A percentile compares a stretch with the other conserved stretches of the same genome.
phyloP scores from a whole-genome alignment of 495 filamentous ascomycete species.

The Aspergillus hancockii region DNA sequence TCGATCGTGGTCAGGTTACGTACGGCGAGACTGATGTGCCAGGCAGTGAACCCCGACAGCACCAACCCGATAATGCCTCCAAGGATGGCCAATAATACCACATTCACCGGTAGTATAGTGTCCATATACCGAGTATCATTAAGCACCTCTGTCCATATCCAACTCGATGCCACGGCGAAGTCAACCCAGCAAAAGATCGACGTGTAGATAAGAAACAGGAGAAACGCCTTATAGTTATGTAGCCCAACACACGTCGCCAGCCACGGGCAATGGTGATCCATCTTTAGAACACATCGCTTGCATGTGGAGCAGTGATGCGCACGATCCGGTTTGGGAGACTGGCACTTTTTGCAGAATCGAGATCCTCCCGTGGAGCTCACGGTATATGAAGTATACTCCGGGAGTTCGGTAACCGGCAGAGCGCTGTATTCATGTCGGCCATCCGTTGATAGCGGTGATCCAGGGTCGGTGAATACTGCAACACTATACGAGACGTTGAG shows the following conservation, averaged over 20 bases:
- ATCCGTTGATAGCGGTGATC: slow-evolving; percentile 58
- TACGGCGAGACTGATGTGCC: slow-evolving; percentile 84
- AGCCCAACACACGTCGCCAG: slow-evolving; percentile 93
- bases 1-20: slow-evolving; percentile 91
- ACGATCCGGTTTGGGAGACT: slow-evolving; percentile 89
- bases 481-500: slow-evolving; percentile 86
- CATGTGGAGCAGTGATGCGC: slow-evolving; percentile 96
- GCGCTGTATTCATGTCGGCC: slow-evolving; percentile 56
- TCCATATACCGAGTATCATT: slow-evolving; percentile 61
- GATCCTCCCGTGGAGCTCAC: slow-evolving; percentile 85
- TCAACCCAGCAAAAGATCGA: slow-evolving; percentile 81
- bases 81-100: slow-evolving; percentile 81
- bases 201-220: slow-evolving; percentile 92
- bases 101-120: slow-evolving; percentile 82
- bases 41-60: slow-evolving; percentile 83
- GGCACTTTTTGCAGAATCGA: slow-evolving; percentile 97
- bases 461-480: slow-evolving; percentile 90
- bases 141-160: slow-evolving; percentile 82
- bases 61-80: slow-evolving; percentile 90
- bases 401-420: slow-evolving; percentile 62
- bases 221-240: slow-evolving; percentile 91
- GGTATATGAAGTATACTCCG: slow-evolving; percentile 69
- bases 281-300: slow-evolving; percentile 90
- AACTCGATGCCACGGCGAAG: slow-evolving; percentile 68
- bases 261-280: slow-evolving; percentile 99